These are phyloP conservation scores for Cephaloascus albidus DNA, from an alignment of 805 yeast species.

Conservation along the genomic window DNA sequence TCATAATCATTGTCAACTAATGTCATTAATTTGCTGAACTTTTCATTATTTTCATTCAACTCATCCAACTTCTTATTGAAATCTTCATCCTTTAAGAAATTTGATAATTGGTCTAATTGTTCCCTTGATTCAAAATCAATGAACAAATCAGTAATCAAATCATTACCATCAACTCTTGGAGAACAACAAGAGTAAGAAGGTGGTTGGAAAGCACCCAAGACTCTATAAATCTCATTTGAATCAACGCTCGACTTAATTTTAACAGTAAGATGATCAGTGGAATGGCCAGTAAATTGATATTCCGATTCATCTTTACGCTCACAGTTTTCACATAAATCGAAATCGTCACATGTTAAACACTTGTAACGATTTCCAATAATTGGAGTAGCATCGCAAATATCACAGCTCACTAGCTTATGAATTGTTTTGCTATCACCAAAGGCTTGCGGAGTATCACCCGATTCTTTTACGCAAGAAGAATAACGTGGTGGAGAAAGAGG, in stretches of 20 bases:
- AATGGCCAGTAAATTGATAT: background rate
- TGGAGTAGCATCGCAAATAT: constrained; percentile 2
- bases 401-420: background rate
- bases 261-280: background rate
- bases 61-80: background rate
- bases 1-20: background rate
- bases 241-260: background rate
- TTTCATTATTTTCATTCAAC: background rate
- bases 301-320: background rate
- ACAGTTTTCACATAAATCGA: constrained; percentile 35
- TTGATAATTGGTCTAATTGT: background rate
- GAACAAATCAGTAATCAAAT: background rate
- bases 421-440: no score
- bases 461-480: no score
- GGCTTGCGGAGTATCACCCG: no score
- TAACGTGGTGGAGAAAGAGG: no score
- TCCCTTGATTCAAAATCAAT: background rate
- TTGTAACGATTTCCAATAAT: constrained; percentile 33
- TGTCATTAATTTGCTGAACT: background rate
- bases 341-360: constrained; percentile 39
- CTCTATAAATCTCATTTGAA: no score
- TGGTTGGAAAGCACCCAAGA: no score
- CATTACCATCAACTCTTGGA: no score
- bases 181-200: no score
- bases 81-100: background rate